Percentiles rank a stretch among this genome's conserved stretches.
Conservation (phyloP, 495 filamentous ascomycete genomes). For the Glarea lozoyensis region DNA sequence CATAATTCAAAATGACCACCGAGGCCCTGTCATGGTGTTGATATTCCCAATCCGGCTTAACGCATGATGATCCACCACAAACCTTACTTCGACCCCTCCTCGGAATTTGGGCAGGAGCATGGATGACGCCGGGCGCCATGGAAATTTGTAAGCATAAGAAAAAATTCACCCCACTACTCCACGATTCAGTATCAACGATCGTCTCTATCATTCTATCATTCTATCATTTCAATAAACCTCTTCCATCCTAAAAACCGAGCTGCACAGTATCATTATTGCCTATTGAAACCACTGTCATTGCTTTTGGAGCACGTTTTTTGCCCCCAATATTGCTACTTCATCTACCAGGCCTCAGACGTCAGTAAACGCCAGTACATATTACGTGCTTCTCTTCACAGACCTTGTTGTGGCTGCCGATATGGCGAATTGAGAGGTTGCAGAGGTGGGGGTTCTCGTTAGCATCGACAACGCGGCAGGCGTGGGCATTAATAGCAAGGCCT, state of each 20-base stretch:
- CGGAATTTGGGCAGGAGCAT: neutral
- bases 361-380: neutral
- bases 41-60: conserved; percentile 4
- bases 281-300: too few relatives aligned
- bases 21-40: conserved; percentile 4
- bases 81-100: neutral
- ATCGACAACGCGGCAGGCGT: too few relatives aligned
- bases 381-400: conserved; percentile 4
- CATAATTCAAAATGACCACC: neutral
- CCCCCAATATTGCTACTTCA: neutral
- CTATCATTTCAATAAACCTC: too few relatives aligned
- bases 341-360: neutral
- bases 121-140: too few relatives aligned
- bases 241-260: too few relatives aligned
- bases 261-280: too few relatives aligned
- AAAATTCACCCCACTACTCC: neutral
- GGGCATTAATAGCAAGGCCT: too few relatives aligned
- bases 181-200: too few relatives aligned
- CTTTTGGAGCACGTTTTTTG: conserved; percentile 1
- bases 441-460: conserved; percentile 18
- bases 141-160: neutral
- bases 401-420: conserved; percentile 4
- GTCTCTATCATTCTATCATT: too few relatives aligned
- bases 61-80: neutral
- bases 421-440: conserved; percentile 6